A percentile compares a stretch with the other conserved stretches of the same genome.
Evolutionary conservation across 75 land plant genomes (phyloP).

Genomic region (Picea sitchensis): DNA sequence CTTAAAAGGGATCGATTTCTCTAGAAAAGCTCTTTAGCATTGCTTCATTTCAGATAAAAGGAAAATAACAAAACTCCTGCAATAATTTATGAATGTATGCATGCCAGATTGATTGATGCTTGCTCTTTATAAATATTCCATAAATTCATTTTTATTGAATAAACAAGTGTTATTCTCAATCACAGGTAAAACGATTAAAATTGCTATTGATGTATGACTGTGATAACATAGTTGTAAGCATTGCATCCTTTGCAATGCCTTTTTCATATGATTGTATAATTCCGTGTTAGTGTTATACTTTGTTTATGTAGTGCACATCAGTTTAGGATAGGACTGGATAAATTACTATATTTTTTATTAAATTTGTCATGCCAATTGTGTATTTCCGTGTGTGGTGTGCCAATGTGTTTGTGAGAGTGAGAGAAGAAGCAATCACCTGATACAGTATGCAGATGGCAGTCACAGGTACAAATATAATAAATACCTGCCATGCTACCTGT

Average conservation of each 20-base stretch:
- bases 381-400: too few species aligned
- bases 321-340: too few species aligned
- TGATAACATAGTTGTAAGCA: too few species aligned
- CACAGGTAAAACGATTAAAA: neutral
- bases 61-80: neutral
- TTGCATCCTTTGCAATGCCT: too few species aligned
- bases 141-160: neutral
- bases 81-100: neutral
- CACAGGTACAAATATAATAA: constrained; percentile 71
- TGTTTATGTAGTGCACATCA: too few species aligned
- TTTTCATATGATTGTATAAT: too few species aligned
- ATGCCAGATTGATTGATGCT: neutral
- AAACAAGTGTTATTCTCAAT: neutral
- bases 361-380: too few species aligned
- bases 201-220: neutral
- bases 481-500: constrained; percentile 83
- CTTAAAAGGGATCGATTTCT: too few species aligned
- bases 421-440: constrained; percentile 47
- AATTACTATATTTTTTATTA: too few species aligned
- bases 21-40: too few species aligned
- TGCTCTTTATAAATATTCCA: neutral
- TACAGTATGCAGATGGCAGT: constrained; percentile 57
- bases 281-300: too few species aligned
- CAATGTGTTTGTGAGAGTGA: neutral
- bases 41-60: neutral